Evolutionary conservation across 768 basidiomycete species (phyloP), one percentile per base, ranked within the genome.

Genomic region (Mycena galopus): DNA sequence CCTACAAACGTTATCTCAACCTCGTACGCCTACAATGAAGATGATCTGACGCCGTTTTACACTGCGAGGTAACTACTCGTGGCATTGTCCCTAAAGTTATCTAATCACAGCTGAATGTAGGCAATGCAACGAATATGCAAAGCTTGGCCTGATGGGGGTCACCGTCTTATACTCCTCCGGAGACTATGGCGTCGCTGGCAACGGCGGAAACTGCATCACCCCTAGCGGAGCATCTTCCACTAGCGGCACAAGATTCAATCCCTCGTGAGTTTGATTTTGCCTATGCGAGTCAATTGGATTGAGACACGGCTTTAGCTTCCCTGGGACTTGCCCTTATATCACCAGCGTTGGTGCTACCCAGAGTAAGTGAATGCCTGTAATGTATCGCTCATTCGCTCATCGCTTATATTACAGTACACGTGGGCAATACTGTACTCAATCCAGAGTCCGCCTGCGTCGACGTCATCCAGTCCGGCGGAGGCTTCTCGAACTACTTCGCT

Each of bases 131-230:
- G n/a, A 29, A 30, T 51, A 16, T 37, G 47, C 44, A 66, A n/a
- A n/a, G 77, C 88, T 93, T 44, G 91, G 91, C 27, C 81, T 88
- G 25, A 87, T 92, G 66, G 92, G 92, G 16, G 84, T 89, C 19
- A 88, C 90, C 5, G 67, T 93, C 5, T 75, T 89, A 32, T 90
- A 90, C 79, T 84, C 86, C 44, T 88, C 89, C 42, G 92, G 92
- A 16, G 91, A 93, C 63, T 76, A 79, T 8, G 92, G 91, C 25
- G 91, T 91, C 33, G 82, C 79, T 58, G 84, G 84, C n/a, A n/a
- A n/a, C n/a, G n/a, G n/a, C n/a, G n/a, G n/a, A n/a, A n/a, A n/a
- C n/a, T n/a, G n/a, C n/a, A n/a, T n/a, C n/a, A n/a, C n/a, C n/a
- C n/a, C n/a, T n/a, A n/a, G n/a, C n/a, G n/a, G n/a, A n/a, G n/a